Conservation (phyloP, 495 filamentous ascomycete species). For the Schizothecium vesticola region DNA sequence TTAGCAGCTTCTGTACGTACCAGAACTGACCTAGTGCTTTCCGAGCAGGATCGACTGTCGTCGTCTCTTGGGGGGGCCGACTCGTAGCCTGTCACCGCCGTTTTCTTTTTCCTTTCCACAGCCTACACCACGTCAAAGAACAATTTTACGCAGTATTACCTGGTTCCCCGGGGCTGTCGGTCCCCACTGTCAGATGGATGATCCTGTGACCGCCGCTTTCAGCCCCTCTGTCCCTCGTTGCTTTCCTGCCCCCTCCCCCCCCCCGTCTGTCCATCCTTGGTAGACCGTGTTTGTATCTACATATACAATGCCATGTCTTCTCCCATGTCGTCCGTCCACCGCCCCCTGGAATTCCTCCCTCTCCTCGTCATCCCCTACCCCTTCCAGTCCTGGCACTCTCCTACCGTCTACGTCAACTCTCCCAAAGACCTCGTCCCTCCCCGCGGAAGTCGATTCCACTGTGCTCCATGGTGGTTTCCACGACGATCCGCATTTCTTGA, state of each 20-base stretch:
- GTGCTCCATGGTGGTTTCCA: background rate
- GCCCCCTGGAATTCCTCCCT: constrained; percentile 8
- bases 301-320: constrained; percentile 7
- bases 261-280: constrained; percentile 8
- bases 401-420: background rate
- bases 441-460: background rate
- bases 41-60: constrained; percentile 25
- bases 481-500: background rate
- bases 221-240: constrained; percentile 25
- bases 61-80: constrained; percentile 16
- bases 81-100: constrained; percentile 30
- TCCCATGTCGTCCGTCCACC: background rate
- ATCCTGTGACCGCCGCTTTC: constrained; percentile 33
- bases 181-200: constrained; percentile 35
- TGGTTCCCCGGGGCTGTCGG: constrained; percentile 18
- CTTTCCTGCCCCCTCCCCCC: constrained; percentile 13
- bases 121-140: constrained; percentile 6
- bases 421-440: background rate
- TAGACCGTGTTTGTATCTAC: constrained; percentile 9
- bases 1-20: constrained; percentile 25
- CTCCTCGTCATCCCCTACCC: background rate
- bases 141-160: constrained; percentile 19
- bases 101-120: constrained; percentile 22
- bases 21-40: constrained; percentile 28
- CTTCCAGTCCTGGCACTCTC: background rate